Conservation (phyloP, 78 protist species). For the Ministeria vibrans region DNA sequence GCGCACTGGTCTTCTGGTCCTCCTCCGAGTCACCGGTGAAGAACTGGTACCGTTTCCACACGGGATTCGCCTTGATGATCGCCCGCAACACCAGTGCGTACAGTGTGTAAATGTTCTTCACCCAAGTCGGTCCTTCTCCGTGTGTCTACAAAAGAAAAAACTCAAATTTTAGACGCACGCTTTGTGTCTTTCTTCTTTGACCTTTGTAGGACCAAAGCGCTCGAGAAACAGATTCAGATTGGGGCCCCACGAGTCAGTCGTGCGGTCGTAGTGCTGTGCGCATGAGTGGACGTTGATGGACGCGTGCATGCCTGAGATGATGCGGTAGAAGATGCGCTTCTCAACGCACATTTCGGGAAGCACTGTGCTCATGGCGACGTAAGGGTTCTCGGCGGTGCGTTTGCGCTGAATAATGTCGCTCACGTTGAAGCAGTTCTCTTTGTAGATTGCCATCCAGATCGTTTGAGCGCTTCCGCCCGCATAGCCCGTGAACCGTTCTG, state of each 20-base stretch:
- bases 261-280: background rate
- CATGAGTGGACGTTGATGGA: slow-evolving; percentile 51
- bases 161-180: too few species aligned
- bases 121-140: slow-evolving; percentile 29
- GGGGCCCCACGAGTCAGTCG: slow-evolving; percentile 17
- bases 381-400: background rate
- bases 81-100: slow-evolving; percentile 34
- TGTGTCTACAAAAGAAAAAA: too few species aligned
- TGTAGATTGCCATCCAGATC: slow-evolving; percentile 27
- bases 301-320: slow-evolving; percentile 65
- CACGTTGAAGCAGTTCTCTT: slow-evolving; percentile 40
- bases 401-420: background rate
- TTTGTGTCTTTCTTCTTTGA: too few species aligned
- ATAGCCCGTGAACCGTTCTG: slow-evolving; percentile 37
- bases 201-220: slow-evolving; percentile 10
- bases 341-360: slow-evolving; percentile 36
- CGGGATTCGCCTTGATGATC: slow-evolving; percentile 27
- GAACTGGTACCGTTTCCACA: background rate
- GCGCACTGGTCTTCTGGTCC: background rate
- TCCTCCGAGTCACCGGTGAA: background rate
- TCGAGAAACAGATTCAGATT: background rate
- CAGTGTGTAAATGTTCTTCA: slow-evolving; percentile 16
- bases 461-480: background rate
- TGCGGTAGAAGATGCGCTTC: slow-evolving; percentile 52
- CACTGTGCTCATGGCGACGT: background rate